Conservation (phyloP, 2,329 filamentous ascomycete genomes). For the Botrytis fabae region DNA sequence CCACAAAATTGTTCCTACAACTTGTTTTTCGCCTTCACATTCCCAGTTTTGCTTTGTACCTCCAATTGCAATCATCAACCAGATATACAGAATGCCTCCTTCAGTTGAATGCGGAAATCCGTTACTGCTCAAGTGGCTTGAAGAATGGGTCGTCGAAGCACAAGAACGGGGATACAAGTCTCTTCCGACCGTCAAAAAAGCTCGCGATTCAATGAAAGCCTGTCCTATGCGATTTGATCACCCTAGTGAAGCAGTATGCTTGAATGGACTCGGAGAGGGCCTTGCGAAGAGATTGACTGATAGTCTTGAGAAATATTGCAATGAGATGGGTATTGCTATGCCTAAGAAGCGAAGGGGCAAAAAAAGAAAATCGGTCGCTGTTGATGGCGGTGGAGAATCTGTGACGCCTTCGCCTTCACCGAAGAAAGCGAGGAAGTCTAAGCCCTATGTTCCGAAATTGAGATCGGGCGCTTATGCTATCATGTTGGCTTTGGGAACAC, state of each 20-base stretch:
- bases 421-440: slow-evolving; percentile 61
- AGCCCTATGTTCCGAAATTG: slow-evolving; percentile 69
- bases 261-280: slow-evolving; percentile 74
- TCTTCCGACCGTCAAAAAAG: slow-evolving; percentile 46
- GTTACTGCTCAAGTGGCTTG: slow-evolving; percentile 69
- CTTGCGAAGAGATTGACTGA: slow-evolving; percentile 69
- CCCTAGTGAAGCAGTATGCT: slow-evolving; percentile 68
- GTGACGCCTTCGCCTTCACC: slow-evolving; percentile 34
- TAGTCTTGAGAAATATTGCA: slow-evolving; percentile 59
- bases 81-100: slow-evolving; percentile 10
- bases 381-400: slow-evolving; percentile 9
- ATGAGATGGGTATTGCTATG: slow-evolving; percentile 66
- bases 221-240: slow-evolving; percentile 66
- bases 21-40: neutral
- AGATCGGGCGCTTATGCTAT: slow-evolving; percentile 76
- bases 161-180: slow-evolving; percentile 70
- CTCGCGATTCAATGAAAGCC: slow-evolving; percentile 73
- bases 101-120: slow-evolving; percentile 54
- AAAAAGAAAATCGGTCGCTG: slow-evolving; percentile 22
- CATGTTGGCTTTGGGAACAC: slow-evolving; percentile 62
- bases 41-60: neutral
- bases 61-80: neutral
- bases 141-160: slow-evolving; percentile 73
- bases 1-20: neutral
- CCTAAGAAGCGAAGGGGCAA: slow-evolving; percentile 57